Percentiles rank a stretch among this genome's conserved stretches.
These are phyloP conservation scores for Chaetomiaceae sp. DNA, from an alignment of 2,329 filamentous ascomycete species.

Conservation along the genomic window DNA sequence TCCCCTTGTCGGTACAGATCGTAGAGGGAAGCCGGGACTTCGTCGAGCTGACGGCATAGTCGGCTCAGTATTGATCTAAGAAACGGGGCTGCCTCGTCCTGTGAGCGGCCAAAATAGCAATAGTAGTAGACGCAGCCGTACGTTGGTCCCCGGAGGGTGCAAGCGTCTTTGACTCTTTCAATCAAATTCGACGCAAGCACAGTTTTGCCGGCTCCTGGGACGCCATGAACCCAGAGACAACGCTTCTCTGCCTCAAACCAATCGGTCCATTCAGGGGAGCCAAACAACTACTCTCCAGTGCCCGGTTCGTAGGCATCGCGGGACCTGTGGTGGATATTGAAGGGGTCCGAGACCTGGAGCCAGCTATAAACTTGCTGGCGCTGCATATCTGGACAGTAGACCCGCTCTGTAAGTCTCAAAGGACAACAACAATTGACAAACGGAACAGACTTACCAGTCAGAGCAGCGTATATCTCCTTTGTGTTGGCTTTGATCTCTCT, in stretches of 20 bases:
- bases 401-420: too few species aligned
- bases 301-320: conserved; percentile 9
- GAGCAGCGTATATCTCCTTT: neutral
- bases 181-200: conserved; percentile 13
- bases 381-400: conserved; percentile 1
- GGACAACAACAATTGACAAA: neutral
- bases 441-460: neutral
- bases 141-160: neutral
- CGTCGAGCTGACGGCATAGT: conserved; percentile 21
- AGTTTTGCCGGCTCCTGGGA: conserved; percentile 20
- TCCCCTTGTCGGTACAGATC: conserved; percentile 4
- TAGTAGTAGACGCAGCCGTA: conserved; percentile 27
- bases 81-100: conserved; percentile 26
- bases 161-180: conserved; percentile 1
- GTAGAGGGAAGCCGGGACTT: conserved; percentile 4
- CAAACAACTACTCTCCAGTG: conserved; percentile 14
- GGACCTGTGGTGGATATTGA: conserved; percentile 2
- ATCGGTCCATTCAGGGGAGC: conserved; percentile 7
- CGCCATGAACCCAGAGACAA: conserved; percentile 16
- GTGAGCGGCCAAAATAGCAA: conserved; percentile 25
- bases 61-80: conserved; percentile 25
- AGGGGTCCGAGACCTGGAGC: conserved; percentile 1
- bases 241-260: conserved; percentile 10
- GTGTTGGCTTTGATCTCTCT: neutral
- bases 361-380: conserved; percentile 1